These are phyloP conservation scores for Ettlia oleoabundans DNA, from an alignment of 139 green algal genomes.

Conservation along the genomic window DNA sequence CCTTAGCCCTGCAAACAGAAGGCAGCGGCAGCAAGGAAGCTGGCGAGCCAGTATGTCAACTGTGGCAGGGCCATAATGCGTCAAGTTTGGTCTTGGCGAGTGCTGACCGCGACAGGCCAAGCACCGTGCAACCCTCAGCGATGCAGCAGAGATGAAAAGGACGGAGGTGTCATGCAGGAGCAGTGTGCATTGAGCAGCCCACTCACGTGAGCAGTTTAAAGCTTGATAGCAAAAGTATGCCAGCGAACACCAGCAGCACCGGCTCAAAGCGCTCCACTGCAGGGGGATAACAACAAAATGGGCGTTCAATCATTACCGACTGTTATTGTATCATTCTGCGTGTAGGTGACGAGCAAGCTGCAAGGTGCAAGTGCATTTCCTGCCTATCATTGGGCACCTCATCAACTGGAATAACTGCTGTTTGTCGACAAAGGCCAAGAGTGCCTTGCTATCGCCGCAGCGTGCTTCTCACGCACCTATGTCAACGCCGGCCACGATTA, in stretches of 20 bases:
- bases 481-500: conserved; percentile 86
- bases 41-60: not conserved
- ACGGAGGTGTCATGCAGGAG: too few relatives aligned
- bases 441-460: not conserved
- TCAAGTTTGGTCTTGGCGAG: too few relatives aligned
- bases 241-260: conserved; percentile 92
- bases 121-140: too few relatives aligned
- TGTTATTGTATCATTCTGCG: too few relatives aligned
- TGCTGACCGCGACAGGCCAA: too few relatives aligned
- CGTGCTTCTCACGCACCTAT: conserved; percentile 39
- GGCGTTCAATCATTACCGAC: too few relatives aligned
- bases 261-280: conserved; percentile 85
- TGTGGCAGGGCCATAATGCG: not conserved
- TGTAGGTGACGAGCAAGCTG: too few relatives aligned
- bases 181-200: not conserved
- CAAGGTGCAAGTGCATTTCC: too few relatives aligned
- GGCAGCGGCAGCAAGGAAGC: not conserved
- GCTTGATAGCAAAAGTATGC: conserved; percentile 87
- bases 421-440: not conserved
- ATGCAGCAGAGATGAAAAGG: not conserved
- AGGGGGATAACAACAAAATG: too few relatives aligned
- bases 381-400: too few relatives aligned
- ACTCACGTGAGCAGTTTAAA: conserved; percentile 70
- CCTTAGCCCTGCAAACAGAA: not conserved
- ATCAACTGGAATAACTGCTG: too few relatives aligned